A percentile compares a stretch with the other conserved stretches of the same genome.
Conservation (phyloP, 176 grass and related monocot genomes). For the Thalia dealbata region DNA sequence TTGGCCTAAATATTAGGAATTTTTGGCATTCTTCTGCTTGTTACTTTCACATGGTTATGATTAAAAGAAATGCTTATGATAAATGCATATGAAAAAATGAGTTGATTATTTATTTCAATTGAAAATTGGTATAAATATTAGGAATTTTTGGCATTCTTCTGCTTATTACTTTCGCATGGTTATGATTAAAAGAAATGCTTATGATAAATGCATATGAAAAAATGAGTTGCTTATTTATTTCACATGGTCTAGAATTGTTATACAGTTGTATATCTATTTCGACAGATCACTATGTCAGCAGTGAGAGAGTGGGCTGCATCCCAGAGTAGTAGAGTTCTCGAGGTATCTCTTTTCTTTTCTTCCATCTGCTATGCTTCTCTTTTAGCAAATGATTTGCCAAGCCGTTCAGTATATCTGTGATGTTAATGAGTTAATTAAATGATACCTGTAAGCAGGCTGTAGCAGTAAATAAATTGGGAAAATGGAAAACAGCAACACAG, state of each 20-base stretch:
- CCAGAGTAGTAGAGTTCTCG: constrained; percentile 73
- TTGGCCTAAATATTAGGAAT: too few species aligned
- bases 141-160: neutral
- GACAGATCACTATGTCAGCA: constrained; percentile 96
- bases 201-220: neutral
- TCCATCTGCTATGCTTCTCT: neutral
- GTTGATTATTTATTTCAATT: neutral
- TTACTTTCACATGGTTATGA: too few species aligned
- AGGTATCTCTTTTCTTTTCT: constrained; percentile 32
- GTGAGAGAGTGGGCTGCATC: constrained; percentile 97
- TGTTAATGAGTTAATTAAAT: neutral
- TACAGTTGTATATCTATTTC: constrained; percentile 5
- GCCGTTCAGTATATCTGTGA: neutral
- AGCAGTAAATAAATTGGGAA: constrained; percentile 84
- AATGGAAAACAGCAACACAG: constrained; percentile 94
- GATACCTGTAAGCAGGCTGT: constrained; percentile 38
- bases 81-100: neutral
- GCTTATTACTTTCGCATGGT: too few species aligned
- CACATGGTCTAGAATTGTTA: neutral
- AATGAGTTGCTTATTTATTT: neutral
- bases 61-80: neutral
- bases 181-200: neutral
- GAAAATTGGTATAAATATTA: too few species aligned
- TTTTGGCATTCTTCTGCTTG: neutral
- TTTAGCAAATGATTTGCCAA: constrained; percentile 1